Base-by-base conservation (phyloP, 129 eudicot genomes). In the Gnaphalium uliginosum region DNA sequence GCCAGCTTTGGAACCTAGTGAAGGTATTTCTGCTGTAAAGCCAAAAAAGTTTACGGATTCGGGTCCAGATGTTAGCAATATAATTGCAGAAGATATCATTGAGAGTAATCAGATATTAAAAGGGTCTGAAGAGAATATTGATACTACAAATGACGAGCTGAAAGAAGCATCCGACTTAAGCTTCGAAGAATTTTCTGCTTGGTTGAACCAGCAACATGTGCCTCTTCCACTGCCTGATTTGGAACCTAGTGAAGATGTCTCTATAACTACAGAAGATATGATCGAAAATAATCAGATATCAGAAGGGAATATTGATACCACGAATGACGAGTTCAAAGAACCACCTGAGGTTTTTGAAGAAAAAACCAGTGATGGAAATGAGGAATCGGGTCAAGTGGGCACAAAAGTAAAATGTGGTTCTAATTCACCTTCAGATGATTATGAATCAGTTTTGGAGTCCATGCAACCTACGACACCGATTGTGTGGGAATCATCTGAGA, bases 1-100 rank as follows among this genome's bases (percentile, higher is more conserved):
- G 57, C 86, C 85, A 32, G 61, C n/a, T 41, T 71, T 73, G 74
- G 79, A 50, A 70, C 64, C 64, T 46, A 59, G 26, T 23, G 76
- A 17, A 41, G 76, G 26, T 71, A 32, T 39, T 15, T 51, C 10
- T 2, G 79, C 74, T 77, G 66, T 37, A 46, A 53, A 66, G n/a
- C 32, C 68, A 54, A 17, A 46, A 8, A 22, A 60, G 4, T 53
- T 62, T 30, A 75, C 43, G 59, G 50, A 2, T 30, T 68, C 73
- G 56, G 65, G 65, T 11, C 66, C 35, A 4, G 37, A 26, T 46
- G 23, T 50, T 22, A 22, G 37, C 32, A 15, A 64, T 33, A 46
- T 30, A 62, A 43, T 66, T 60, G 56, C 27, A 29, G 64, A 75
- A 66, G 76, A 62, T 78, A 62, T 33, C 61, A 25, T 37, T 26